phyloP scores from a whole-genome alignment of 805 yeast genomes.

The Naumovozyma dairenensis region DNA sequence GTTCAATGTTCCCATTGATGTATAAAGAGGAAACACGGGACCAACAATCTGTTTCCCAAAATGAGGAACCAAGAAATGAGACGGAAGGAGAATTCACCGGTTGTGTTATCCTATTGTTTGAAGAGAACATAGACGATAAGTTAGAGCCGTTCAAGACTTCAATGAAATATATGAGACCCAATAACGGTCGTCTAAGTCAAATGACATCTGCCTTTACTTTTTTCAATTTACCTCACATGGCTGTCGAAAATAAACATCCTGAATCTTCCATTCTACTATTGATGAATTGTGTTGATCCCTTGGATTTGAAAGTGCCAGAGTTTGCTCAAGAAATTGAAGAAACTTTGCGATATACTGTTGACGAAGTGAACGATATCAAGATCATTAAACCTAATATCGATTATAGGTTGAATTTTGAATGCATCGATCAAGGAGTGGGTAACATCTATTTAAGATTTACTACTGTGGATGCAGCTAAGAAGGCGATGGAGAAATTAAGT shows the following conservation, averaged over 20 bases:
- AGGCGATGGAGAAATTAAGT: slow-evolving; percentile 47
- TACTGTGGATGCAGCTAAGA: slow-evolving; percentile 38
- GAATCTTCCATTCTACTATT: slow-evolving; percentile 48
- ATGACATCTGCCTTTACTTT: slow-evolving; percentile 22
- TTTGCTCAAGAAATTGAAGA: slow-evolving; percentile 40
- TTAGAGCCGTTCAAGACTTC: slow-evolving; percentile 1
- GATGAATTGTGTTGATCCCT: slow-evolving; percentile 54
- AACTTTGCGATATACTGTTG: slow-evolving; percentile 36
- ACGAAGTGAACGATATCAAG: slow-evolving; percentile 39
- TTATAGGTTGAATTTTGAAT: slow-evolving; percentile 36
- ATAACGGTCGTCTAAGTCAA: slow-evolving; percentile 13
- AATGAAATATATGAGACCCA: slow-evolving; percentile 16
- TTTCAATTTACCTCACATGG: slow-evolving; percentile 32
- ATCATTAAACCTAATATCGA: slow-evolving; percentile 49
- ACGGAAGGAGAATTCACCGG: slow-evolving; percentile 15
- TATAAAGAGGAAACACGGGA: neutral
- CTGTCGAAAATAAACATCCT: slow-evolving; percentile 11
- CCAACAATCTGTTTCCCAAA: no score
- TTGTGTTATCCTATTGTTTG: slow-evolving; percentile 18
- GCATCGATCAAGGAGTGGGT: slow-evolving; percentile 52
- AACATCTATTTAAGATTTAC: slow-evolving; percentile 61
- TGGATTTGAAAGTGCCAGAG: slow-evolving; percentile 46
- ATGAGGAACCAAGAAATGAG: neutral
- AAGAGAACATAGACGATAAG: slow-evolving; percentile 3
- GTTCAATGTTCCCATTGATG: neutral